Base-by-base conservation (phyloP, 1,284 basidiomycete species). In the Fistulina hepatica region DNA sequence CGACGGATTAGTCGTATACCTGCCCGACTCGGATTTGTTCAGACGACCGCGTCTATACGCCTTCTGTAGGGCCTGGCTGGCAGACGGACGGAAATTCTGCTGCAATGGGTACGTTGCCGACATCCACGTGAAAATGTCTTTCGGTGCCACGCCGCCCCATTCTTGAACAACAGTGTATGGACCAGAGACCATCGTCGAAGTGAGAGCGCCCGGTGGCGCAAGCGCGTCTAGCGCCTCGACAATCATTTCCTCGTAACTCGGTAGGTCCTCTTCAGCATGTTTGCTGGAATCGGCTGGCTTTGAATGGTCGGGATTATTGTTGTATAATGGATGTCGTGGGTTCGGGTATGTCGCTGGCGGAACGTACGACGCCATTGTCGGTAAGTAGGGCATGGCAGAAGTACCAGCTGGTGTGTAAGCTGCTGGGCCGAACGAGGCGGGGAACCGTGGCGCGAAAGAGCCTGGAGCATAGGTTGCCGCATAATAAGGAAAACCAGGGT, bases 211-310 rank as follows among this genome's bases (percentile, higher is more conserved):
- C 3, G 28, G 28, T 3, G 28, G 28, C 28, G 28, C 28, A 15
- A 16, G 15, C 28, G 44, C 79, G 19, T 61, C 53, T 16, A 88
- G 60, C 0, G 82, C 82, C 51, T 83, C 79, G 6, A 80, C 81
- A 23, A 88, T 81, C 84, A 88, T 88, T 46, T 86, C 82, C 49
- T 88, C 83, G 43, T 88, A 88, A 44, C 79, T 82, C 8, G 84
- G 84, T 26, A 88, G 61, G 50, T 83, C 81, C 26, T 83, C 81
- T 50, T 42, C 19, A 52, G 51, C 7, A 48, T 23, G 22, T 53
- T 39, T 20, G 51, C 52, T 26, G 44, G 31, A 20, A 54, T 48
- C 19, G 61, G 49, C 31, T 49, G 34, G 34, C 41, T 51, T n/a
- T n/a, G n/a, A n/a, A n/a, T n/a, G n/a, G n/a, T n/a, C n/a, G 21